phyloP scores from a whole-genome alignment of 1,284 basidiomycete genomes.

The Irpex sp. region DNA sequence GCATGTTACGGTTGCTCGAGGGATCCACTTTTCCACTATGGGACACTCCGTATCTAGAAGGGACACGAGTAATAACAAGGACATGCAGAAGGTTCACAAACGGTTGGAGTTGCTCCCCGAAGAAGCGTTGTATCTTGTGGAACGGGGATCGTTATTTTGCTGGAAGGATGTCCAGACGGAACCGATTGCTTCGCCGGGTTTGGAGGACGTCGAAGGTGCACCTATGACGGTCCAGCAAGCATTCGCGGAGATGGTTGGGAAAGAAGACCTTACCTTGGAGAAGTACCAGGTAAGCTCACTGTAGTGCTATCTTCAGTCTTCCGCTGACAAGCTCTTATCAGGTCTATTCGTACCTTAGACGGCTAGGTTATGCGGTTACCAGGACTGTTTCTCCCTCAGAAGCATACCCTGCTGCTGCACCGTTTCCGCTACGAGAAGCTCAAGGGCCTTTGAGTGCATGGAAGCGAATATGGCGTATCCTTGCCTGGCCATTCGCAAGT shows the following conservation, averaged over 20 bases:
- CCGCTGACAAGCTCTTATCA: slow-evolving; percentile 26
- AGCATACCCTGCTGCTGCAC: slow-evolving; percentile 54
- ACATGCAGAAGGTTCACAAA: slow-evolving; percentile 43
- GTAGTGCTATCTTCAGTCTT: not conserved
- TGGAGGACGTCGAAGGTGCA: slow-evolving; percentile 49
- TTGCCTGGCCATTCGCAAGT: slow-evolving; percentile 32
- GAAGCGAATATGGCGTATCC: slow-evolving; percentile 28
- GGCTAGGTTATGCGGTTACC: slow-evolving; percentile 88
- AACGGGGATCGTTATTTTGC: slow-evolving; percentile 84
- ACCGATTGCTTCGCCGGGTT: slow-evolving; percentile 25
- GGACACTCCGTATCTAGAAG: slow-evolving; percentile 66
- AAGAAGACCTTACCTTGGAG: slow-evolving; percentile 75
- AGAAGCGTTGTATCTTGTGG: slow-evolving; percentile 90
- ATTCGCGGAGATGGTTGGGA: slow-evolving; percentile 80
- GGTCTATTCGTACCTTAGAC: slow-evolving; percentile 91
- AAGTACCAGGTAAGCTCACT: slow-evolving; percentile 71
- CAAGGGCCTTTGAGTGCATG: slow-evolving; percentile 23
- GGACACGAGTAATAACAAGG: slow-evolving; percentile 24
- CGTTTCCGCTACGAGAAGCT: slow-evolving; percentile 16
- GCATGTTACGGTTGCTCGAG: slow-evolving; percentile 67
- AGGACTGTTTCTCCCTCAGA: slow-evolving; percentile 61
- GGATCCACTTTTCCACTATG: slow-evolving; percentile 75
- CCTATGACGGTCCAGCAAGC: slow-evolving; percentile 93
- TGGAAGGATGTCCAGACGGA: slow-evolving; percentile 48
- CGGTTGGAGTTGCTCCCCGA: slow-evolving; percentile 88